These are phyloP conservation scores for Tuber calosporum DNA, from an alignment of 495 filamentous ascomycete genomes.

Conservation along the genomic window DNA sequence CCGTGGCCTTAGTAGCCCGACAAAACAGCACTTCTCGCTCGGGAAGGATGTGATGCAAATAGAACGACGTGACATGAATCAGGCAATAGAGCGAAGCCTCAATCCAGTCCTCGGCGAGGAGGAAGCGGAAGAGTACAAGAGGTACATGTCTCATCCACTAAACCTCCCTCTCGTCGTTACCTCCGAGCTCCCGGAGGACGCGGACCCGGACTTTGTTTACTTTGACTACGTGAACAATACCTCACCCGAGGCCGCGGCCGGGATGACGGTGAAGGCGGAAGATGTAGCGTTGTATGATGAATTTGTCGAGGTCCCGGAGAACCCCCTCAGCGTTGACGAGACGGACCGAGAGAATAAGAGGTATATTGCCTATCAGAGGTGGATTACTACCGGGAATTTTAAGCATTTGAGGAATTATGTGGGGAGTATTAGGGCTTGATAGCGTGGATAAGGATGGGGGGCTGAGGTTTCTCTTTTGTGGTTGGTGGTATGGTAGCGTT, in stretches of 20 bases:
- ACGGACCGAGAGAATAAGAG: slow-evolving; percentile 83
- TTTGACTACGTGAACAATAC: slow-evolving; percentile 33
- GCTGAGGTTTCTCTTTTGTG: not conserved
- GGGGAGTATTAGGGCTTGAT: slow-evolving; percentile 20
- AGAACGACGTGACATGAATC: slow-evolving; percentile 47
- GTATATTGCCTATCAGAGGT: slow-evolving; percentile 92
- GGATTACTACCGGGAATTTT: slow-evolving; percentile 52
- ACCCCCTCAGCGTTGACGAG: slow-evolving; percentile 76
- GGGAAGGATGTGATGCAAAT: slow-evolving; percentile 35
- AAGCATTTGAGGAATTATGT: slow-evolving; percentile 36
- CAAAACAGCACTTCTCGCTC: slow-evolving; percentile 29
- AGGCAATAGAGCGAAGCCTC: slow-evolving; percentile 37
- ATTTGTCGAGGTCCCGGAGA: slow-evolving; percentile 66
- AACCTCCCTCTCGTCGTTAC: slow-evolving; percentile 81
- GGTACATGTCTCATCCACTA: slow-evolving; percentile 87
- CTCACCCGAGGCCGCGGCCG: slow-evolving; percentile 40
- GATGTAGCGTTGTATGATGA: slow-evolving; percentile 69
- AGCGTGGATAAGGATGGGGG: not conserved
- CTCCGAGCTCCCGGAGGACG: slow-evolving; percentile 52
- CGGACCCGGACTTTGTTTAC: slow-evolving; percentile 36
- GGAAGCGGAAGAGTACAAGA: slow-evolving; percentile 77
- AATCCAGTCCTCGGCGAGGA: slow-evolving; percentile 39
- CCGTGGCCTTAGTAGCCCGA: slow-evolving; percentile 20
- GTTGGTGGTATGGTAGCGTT: not conserved
- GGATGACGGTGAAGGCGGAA: slow-evolving; percentile 50